A percentile compares a stretch with the other conserved stretches of the same genome.
Conservation (phyloP, 805 yeast genomes). For the Pichia membranifaciens region DNA sequence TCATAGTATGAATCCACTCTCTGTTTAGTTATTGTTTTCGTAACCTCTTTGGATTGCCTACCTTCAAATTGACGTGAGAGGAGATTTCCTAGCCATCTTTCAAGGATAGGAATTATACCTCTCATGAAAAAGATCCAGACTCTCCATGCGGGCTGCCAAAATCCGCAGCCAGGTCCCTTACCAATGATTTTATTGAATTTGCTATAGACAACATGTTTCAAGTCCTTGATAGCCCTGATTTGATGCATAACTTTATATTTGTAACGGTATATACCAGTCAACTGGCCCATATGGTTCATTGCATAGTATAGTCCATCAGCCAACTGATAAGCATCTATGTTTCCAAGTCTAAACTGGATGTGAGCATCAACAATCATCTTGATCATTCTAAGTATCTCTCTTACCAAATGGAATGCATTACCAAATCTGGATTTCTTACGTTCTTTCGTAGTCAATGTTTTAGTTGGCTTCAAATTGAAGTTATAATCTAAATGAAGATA, state of each 20-base stretch:
- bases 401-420: conserved; percentile 86
- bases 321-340: conserved; percentile 85
- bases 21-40: conserved; percentile 92
- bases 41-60: conserved; percentile 82
- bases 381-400: conserved; percentile 80
- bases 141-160: conserved; percentile 99
- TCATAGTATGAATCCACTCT: conserved; percentile 94
- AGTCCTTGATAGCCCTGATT: conserved; percentile 89
- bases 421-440: conserved; percentile 95
- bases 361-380: conserved; percentile 91
- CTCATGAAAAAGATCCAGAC: conserved; percentile 91
- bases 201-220: conserved; percentile 86
- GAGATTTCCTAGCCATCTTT: conserved; percentile 91
- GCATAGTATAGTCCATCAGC: conserved; percentile 94
- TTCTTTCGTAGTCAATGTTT: conserved; percentile 93
- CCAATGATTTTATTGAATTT: conserved; percentile 83
- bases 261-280: conserved; percentile 94
- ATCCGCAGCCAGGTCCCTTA: conserved; percentile 98
- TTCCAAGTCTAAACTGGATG: conserved; percentile 84
- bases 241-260: conserved; percentile 98
- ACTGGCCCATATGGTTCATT: conserved; percentile 87
- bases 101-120: conserved; percentile 86
- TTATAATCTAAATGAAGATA: conserved; percentile 92
- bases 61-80: conserved; percentile 95
- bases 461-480: conserved; percentile 92